Evolutionary conservation across 2,329 filamentous ascomycete species (phyloP), one percentile per base, ranked within the genome.

Genomic region (Pseudogymnoascus sp.): DNA sequence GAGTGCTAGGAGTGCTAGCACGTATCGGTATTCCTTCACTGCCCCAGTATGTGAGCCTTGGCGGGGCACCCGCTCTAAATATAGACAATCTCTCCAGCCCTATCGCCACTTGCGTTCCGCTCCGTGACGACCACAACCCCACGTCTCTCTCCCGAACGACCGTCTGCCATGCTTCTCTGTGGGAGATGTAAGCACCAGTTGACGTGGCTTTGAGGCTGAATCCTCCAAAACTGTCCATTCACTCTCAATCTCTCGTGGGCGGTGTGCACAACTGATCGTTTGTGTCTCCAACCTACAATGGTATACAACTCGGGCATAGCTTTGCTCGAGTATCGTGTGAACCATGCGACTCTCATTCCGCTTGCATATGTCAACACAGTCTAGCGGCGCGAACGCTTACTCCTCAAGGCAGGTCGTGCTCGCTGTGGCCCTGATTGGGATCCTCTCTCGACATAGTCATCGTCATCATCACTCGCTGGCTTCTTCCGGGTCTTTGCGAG

Each of bases 201-300:
- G 47, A 53, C 47, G 47, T 53, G 47, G 28, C 47, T 35, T 12
- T 14, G 47, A 53, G 47, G 47, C 47, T 53, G 14, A 50, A 50
- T 50, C 43, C 9, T 18, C 30, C 43, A 50, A 50, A 30, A 50
- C 5, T 22, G 4, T n/a, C n/a, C 9, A 4, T 18, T 30, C 25
- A 14, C 25, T 9, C 30, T 12, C 25, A 30, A 18, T n/a, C n/a
- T 28, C 11, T 30, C 22, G 4, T 28, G 22, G 22, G 22, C 43
- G 22, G 14, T 25, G n/a, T 50, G 25, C 22, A 12, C 6, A 12
- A 18, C 47, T 53, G 25, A 1, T 53, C 30, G 6, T 11, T 25
- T 33, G 4, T 50, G n/a, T 53, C n/a, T 30, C 25, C 9, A 8
- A 33, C 25, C n/a, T 12, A 53, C 8, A 11, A 33, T 53, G n/a